A percentile compares a stretch with the other conserved stretches of the same genome.
phyloP scores from a whole-genome alignment of 352 stramenopile genomes.

The Phytophthora pistaciae region DNA sequence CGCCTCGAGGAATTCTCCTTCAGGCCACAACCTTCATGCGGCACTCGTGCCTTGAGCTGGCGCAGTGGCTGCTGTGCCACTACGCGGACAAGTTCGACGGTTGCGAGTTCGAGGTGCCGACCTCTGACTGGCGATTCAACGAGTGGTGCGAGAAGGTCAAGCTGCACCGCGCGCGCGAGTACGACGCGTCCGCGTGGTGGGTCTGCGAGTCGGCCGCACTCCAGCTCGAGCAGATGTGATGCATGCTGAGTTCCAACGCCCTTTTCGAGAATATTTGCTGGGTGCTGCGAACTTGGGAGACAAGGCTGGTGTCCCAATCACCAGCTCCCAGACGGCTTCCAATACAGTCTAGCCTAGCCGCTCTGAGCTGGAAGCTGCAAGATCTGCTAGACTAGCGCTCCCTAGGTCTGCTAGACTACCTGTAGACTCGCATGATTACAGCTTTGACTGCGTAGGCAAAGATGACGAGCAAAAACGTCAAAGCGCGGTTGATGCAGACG shows the following conservation, averaged over 20 bases:
- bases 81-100: slow-evolving; percentile 19
- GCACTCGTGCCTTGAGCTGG: slow-evolving; percentile 26
- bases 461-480: slow-evolving; percentile 19
- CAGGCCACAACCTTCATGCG: slow-evolving; percentile 22
- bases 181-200: slow-evolving; percentile 27
- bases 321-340: too few species aligned
- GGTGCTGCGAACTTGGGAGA: slow-evolving; percentile 21
- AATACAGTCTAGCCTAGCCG: too few species aligned
- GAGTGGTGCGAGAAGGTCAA: slow-evolving; percentile 27
- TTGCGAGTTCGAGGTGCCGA: slow-evolving; percentile 29
- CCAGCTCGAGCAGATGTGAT: background rate
- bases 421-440: background rate
- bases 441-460: background rate
- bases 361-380: background rate
- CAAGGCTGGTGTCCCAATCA: slow-evolving; percentile 15
- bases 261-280: slow-evolving; percentile 18
- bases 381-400: background rate
- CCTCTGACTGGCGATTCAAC: slow-evolving; percentile 30
- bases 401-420: background rate
- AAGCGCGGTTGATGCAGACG: slow-evolving; percentile 6
- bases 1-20: slow-evolving; percentile 27
- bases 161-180: slow-evolving; percentile 14
- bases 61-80: slow-evolving; percentile 24
- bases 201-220: slow-evolving; percentile 12
- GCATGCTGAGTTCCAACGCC: background rate